These are phyloP conservation scores for Penicillium sp. DNA, from an alignment of 2,329 filamentous ascomycete species.

Conservation along the genomic window DNA sequence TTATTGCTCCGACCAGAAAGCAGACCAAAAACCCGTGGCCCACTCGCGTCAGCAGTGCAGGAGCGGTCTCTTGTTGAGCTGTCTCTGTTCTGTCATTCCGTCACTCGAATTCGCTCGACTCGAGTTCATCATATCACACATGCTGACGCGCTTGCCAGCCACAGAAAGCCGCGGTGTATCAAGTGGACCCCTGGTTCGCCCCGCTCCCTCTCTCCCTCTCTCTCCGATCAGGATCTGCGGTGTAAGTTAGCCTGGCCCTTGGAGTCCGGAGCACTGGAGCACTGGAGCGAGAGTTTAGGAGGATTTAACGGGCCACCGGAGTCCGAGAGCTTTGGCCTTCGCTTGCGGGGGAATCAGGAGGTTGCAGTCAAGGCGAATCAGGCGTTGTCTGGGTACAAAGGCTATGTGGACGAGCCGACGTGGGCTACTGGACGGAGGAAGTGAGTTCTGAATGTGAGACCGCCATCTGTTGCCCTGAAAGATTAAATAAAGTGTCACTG, in stretches of 20 bases:
- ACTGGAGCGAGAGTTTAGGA: neutral
- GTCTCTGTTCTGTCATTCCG: neutral
- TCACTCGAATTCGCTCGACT: neutral
- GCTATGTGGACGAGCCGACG: neutral
- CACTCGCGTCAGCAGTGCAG: conserved; percentile 1
- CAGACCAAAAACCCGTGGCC: neutral
- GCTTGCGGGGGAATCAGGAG: conserved; percentile 6
- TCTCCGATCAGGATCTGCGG: neutral
- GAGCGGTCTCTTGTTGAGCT: neutral
- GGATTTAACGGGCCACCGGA: conserved; percentile 13
- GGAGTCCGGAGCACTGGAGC: too few relatives aligned
- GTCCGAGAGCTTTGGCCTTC: conserved; percentile 22
- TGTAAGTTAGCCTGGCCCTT: neutral
- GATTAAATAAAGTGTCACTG: neutral
- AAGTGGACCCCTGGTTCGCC: neutral
- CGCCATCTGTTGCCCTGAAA: neutral
- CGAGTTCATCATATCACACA: conserved; percentile 6
- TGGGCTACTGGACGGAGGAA: too few relatives aligned
- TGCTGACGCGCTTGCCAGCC: conserved; percentile 10
- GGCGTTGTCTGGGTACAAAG: neutral
- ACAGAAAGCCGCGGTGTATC: conserved; percentile 3
- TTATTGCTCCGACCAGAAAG: neutral
- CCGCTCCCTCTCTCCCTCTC: neutral
- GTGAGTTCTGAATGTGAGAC: neutral
- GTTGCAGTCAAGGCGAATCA: conserved; percentile 1